phyloP scores from a whole-genome alignment of 371 early-diverging fungal species.

The Mortierella sp. region DNA sequence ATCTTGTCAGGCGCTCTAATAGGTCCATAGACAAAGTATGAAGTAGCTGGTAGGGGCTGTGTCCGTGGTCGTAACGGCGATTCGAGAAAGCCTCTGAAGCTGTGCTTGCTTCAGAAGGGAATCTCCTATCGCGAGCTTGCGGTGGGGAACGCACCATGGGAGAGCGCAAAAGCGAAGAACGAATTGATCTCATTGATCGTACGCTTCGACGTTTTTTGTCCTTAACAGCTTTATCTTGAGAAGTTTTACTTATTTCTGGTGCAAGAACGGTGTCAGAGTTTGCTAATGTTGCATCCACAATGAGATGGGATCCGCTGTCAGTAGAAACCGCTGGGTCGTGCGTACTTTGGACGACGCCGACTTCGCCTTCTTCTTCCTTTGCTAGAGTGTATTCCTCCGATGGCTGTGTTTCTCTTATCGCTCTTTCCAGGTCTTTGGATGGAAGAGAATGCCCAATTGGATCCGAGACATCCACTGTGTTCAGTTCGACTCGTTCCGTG shows the following conservation, averaged over 20 bases:
- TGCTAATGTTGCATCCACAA: conserved; percentile 5
- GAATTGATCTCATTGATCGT: conserved; percentile 31
- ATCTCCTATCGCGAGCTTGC: conserved; percentile 22
- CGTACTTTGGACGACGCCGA: not conserved
- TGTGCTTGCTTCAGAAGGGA: conserved; percentile 50
- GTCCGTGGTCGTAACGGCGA: conserved; percentile 50
- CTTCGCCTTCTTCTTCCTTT: not conserved
- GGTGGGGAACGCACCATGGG: conserved; percentile 29
- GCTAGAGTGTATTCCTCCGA: not conserved
- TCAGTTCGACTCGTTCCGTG: not conserved
- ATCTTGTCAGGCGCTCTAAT: conserved; percentile 63
- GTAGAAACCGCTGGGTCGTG: not conserved
- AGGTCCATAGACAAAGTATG: conserved; percentile 49
- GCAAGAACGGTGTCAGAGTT: not conserved
- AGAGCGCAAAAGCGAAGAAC: conserved; percentile 38
- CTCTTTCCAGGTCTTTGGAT: conserved; percentile 12
- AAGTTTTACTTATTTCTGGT: conserved; percentile 6
- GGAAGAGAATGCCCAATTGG: not conserved
- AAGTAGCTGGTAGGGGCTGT: conserved; percentile 55
- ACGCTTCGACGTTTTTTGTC: conserved; percentile 37
- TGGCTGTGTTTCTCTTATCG: conserved; percentile 2
- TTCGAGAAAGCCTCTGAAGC: conserved; percentile 54
- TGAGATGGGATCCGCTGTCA: not conserved
- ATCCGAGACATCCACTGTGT: not conserved
- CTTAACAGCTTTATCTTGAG: conserved; percentile 10